These are phyloP conservation scores for Fusarium musae DNA, from an alignment of 2,329 filamentous ascomycete species.

Conservation along the genomic window DNA sequence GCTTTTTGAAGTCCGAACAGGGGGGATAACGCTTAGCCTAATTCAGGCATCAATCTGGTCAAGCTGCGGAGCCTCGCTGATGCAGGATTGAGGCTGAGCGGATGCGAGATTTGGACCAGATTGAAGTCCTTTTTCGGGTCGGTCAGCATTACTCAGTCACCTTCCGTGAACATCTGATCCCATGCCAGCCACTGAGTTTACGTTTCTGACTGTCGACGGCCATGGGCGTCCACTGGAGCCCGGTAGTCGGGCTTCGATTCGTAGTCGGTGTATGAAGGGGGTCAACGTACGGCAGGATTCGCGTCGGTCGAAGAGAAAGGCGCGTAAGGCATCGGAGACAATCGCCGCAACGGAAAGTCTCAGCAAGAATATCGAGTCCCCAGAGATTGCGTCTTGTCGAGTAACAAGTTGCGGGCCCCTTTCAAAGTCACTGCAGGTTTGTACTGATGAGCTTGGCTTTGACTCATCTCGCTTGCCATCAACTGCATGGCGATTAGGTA, in stretches of 20 bases:
- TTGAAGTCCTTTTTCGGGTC: neutral
- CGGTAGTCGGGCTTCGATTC: neutral
- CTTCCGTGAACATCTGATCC: accelerated
- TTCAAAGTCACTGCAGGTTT: neutral
- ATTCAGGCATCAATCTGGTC: neutral
- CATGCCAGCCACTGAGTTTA: neutral
- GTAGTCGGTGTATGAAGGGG: constrained; percentile 10
- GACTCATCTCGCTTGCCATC: neutral
- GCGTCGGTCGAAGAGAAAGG: neutral
- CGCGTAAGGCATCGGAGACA: accelerated
- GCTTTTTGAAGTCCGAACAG: accelerated
- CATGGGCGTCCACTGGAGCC: neutral
- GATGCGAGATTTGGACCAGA: neutral
- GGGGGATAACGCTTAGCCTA: neutral
- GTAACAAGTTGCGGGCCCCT: neutral
- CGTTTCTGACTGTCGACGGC: neutral
- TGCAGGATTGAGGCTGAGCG: neutral
- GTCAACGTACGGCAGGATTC: constrained; percentile 7
- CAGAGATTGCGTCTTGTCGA: accelerated
- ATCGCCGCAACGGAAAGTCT: accelerated
- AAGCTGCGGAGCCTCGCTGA: no score
- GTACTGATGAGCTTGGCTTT: neutral
- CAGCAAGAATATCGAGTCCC: accelerated
- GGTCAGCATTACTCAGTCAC: neutral
- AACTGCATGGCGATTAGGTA: neutral